Evolutionary conservation across 2,329 filamentous ascomycete species (phyloP).

Genomic region (Karstenula rhodostoma): DNA sequence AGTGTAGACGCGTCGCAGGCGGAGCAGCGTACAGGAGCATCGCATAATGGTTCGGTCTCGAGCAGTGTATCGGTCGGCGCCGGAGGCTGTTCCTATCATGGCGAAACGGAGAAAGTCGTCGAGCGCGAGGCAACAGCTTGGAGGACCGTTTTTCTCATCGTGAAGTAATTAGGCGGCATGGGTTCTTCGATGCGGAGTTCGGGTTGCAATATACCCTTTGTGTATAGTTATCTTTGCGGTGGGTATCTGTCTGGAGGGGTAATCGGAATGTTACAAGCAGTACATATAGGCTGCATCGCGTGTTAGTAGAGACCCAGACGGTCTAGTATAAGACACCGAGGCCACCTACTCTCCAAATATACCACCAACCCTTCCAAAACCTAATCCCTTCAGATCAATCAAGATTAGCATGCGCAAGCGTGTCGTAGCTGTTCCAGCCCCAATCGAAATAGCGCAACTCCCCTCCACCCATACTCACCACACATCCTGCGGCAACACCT

Average conservation of each 20-base stretch:
- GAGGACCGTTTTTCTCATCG: not conserved
- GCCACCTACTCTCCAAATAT: not conserved
- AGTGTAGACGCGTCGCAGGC: not conserved
- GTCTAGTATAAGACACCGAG: not conserved
- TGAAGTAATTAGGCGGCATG: not conserved
- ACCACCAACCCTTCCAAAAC: not conserved
- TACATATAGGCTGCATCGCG: not conserved
- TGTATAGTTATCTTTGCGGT: not conserved
- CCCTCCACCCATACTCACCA: constrained; percentile 63
- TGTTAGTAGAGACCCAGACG: not conserved
- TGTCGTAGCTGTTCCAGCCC: not conserved
- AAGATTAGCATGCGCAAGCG: not conserved
- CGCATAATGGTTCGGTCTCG: not conserved
- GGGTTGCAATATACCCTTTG: constrained; percentile 13
- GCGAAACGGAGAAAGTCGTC: not conserved
- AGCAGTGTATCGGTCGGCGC: constrained; percentile 1
- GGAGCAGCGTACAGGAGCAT: not conserved
- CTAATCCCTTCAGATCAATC: not conserved
- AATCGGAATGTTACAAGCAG: not conserved
- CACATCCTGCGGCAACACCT: constrained; percentile 84
- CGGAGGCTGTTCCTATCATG: not conserved
- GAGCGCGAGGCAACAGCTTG: not conserved
- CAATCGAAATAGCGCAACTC: not conserved
- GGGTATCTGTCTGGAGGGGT: not conserved
- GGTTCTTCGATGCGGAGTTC: constrained; percentile 1